phyloP scores from a whole-genome alignment of 1,284 basidiomycete genomes.

The Pseudozyma thailandica region DNA sequence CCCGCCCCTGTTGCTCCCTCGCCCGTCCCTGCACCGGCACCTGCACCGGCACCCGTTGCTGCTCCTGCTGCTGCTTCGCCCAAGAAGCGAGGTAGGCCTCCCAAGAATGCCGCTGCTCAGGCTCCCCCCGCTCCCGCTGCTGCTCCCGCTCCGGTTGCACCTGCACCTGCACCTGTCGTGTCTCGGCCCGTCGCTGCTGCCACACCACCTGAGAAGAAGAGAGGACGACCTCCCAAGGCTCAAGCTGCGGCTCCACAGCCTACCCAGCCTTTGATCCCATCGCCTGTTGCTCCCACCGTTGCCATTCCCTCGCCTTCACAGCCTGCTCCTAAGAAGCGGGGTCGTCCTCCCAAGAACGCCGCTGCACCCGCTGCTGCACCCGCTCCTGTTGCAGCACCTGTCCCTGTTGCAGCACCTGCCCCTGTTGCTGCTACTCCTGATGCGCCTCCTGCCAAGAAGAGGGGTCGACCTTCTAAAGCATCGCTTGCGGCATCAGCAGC shows the following conservation, averaged over 20 bases:
- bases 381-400: conserved; percentile 3
- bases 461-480: conserved; percentile 40
- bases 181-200: not conserved
- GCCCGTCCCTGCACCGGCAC: conserved; percentile 2
- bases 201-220: conserved; percentile 3
- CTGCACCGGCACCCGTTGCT: conserved; percentile 3
- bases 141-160: not conserved
- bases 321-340: conserved; percentile 34
- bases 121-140: conserved; percentile 1
- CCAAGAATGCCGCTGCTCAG: conserved; percentile 11
- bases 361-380: not conserved
- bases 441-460: conserved; percentile 29
- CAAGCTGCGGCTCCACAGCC: not conserved
- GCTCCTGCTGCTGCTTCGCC: not conserved
- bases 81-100: conserved; percentile 35
- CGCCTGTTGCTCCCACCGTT: conserved; percentile 8
- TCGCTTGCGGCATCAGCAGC: conserved; percentile 18
- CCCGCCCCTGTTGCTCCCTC: not conserved
- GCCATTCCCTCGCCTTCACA: not conserved
- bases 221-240: conserved; percentile 10
- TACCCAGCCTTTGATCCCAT: conserved; percentile 1
- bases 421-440: not conserved
- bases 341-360: conserved; percentile 25
- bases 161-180: not conserved
- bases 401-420: conserved; percentile 1